These are phyloP conservation scores for Suillus decipiens DNA, from an alignment of 768 basidiomycete genomes.

Conservation along the genomic window DNA sequence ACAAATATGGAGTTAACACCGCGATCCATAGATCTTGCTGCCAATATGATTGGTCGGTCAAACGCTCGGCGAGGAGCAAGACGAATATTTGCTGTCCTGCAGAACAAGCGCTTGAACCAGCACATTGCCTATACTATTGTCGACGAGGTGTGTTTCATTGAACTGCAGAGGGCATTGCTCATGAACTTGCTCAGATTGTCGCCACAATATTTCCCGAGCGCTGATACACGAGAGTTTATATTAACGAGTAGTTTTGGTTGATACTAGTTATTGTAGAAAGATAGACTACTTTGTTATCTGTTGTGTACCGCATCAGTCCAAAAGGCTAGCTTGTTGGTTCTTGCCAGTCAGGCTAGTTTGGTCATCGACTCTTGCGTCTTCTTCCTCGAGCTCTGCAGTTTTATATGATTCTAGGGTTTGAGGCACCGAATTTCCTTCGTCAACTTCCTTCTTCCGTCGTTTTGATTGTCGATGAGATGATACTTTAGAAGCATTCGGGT, in stretches of 20 bases:
- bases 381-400: not conserved
- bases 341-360: not conserved
- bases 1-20: conserved; percentile 4
- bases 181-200: conserved; percentile 45
- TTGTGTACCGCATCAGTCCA: not conserved
- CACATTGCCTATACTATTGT: conserved; percentile 86
- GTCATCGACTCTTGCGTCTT: not conserved
- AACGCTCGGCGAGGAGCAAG: conserved; percentile 93
- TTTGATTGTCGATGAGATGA: conserved; percentile 48
- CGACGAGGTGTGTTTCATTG: conserved; percentile 69
- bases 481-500: conserved; percentile 59
- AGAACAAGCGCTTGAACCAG: conserved; percentile 93
- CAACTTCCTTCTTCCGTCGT: conserved; percentile 34
- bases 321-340: not conserved
- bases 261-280: not conserved
- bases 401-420: conserved; percentile 1
- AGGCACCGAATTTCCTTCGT: conserved; percentile 6
- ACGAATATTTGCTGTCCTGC: conserved; percentile 89
- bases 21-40: conserved; percentile 71
- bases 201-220: conserved; percentile 61
- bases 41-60: conserved; percentile 97
- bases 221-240: not conserved
- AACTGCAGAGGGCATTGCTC: not conserved
- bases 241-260: not conserved
- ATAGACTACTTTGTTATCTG: not conserved